These are phyloP conservation scores for Funneliformis caledonium DNA, from an alignment of 371 early-diverging fungal genomes.

Conservation along the genomic window DNA sequence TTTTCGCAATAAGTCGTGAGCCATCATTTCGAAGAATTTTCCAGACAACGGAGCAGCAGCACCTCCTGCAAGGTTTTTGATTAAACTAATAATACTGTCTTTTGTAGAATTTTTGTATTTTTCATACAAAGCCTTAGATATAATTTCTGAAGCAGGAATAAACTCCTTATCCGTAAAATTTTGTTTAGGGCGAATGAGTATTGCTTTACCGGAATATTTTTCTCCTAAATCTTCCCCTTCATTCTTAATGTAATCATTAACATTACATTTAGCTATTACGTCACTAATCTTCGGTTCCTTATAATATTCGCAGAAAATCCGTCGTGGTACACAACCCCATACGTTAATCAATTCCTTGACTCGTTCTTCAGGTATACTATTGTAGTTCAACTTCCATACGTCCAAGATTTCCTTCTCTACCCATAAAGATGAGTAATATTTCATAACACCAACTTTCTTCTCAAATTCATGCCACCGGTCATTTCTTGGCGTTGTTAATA, in stretches of 20 bases:
- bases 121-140: neutral
- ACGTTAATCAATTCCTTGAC: conserved; percentile 3
- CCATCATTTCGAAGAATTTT: neutral
- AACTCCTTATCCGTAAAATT: neutral
- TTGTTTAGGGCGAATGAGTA: neutral
- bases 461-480: conserved; percentile 6
- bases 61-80: no score
- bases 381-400: neutral
- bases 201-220: neutral
- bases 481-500: conserved; percentile 9
- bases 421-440: neutral
- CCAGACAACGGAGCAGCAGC: neutral
- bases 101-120: neutral
- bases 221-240: neutral
- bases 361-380: neutral
- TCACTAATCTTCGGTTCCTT: neutral
- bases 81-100: no score
- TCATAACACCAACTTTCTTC: neutral
- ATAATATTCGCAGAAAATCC: conserved; percentile 1
- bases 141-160: neutral
- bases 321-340: neutral
- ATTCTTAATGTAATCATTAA: neutral
- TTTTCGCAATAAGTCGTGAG: neutral
- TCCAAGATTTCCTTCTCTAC: neutral
- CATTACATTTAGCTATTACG: neutral